A percentile compares a stretch with the other conserved stretches of the same genome.
These are phyloP conservation scores for Telfairia occidentalis DNA, from an alignment of 331 rosid species.

Conservation along the genomic window DNA sequence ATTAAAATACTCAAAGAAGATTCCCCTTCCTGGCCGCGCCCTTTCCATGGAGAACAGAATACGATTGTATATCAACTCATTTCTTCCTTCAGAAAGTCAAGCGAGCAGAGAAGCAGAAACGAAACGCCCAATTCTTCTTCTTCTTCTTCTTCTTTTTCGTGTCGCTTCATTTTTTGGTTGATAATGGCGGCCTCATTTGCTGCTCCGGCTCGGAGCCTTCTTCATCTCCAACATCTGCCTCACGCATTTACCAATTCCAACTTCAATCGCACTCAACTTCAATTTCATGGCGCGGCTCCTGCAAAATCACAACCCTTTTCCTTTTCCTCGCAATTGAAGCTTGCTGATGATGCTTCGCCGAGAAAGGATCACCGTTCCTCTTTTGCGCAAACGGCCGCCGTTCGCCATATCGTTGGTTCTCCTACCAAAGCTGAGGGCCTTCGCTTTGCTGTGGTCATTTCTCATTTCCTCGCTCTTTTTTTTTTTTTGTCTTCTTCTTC, in stretches of 20 bases:
- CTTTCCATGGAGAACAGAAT: no score
- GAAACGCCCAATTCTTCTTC: background rate
- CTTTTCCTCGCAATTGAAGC: background rate
- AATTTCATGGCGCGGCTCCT: background rate
- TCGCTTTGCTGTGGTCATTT: constrained; percentile 66
- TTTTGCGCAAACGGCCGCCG: constrained; percentile 45
- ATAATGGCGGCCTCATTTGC: constrained; percentile 9
- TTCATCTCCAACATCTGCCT: background rate
- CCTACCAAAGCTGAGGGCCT: constrained; percentile 54
- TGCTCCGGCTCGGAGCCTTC: background rate
- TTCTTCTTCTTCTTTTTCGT: background rate
- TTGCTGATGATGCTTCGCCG: background rate
- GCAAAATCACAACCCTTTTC: background rate
- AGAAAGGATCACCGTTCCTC: constrained; percentile 34
- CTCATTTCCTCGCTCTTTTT: background rate
- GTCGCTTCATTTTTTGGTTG: background rate
- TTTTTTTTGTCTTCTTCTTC: background rate
- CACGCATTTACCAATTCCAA: background rate
- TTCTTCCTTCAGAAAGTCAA: background rate
- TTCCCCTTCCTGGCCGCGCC: no score
- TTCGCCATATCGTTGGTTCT: constrained; percentile 70
- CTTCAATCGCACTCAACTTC: background rate
- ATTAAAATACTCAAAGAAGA: no score
- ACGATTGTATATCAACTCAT: no score
- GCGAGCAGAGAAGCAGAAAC: background rate